Percentiles rank a stretch among this genome's conserved stretches.
Evolutionary conservation across 108 stramenopile genomes (phyloP).

Genomic region (Poteriospumella lacustris): DNA sequence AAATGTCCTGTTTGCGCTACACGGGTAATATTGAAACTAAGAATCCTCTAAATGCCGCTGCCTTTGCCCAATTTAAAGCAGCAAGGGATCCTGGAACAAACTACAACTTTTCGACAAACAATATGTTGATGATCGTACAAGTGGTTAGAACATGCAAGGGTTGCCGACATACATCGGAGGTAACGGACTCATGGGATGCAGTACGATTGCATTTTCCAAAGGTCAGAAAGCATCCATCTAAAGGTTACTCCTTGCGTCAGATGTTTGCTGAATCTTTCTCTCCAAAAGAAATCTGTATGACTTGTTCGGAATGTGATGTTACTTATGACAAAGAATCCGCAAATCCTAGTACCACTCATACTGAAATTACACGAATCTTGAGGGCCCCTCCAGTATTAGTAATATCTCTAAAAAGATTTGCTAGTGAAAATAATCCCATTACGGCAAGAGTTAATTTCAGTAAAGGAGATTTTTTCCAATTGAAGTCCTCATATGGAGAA

Average conservation of each 20-base stretch:
- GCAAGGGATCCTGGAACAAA: conserved; percentile 2
- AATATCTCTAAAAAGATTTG: conserved; percentile 9
- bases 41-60: conserved; percentile 6
- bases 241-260: conserved; percentile 6
- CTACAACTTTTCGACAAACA: conserved; percentile 8
- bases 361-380: conserved; percentile 8
- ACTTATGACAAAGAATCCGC: conserved; percentile 7
- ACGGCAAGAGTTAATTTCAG: conserved; percentile 7
- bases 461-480: conserved; percentile 9
- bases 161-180: conserved; percentile 6
- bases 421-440: conserved; percentile 8
- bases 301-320: conserved; percentile 7
- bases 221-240: conserved; percentile 7
- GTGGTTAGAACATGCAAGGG: conserved; percentile 6
- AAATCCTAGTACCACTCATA: conserved; percentile 8
- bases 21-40: conserved; percentile 8
- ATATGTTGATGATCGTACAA: conserved; percentile 8
- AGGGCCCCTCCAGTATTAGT: conserved; percentile 6
- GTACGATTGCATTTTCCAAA: conserved; percentile 8
- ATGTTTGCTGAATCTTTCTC: conserved; percentile 8
- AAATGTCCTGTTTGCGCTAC: conserved; percentile 7
- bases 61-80: conserved; percentile 7
- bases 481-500: conserved; percentile 7
- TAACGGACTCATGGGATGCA: conserved; percentile 6
- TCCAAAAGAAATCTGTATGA: conserved; percentile 8